Evolutionary conservation across 441 rosid species (phyloP), one percentile per base, ranked within the genome.

Genomic region (Gossypium schwendimanii): DNA sequence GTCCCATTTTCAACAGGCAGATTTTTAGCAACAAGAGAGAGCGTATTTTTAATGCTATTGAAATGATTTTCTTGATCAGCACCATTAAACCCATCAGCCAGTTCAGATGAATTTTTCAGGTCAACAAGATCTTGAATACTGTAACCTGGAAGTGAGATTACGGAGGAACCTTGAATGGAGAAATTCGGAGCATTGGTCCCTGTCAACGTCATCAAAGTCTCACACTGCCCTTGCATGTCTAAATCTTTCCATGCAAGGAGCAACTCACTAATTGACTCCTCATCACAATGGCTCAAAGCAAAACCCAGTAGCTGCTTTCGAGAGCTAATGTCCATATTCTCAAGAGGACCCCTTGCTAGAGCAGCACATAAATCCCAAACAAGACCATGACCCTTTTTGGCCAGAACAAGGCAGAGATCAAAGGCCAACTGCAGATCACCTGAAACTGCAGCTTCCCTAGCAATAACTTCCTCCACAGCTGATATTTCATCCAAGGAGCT

Each of bases 301-400:
- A 96, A 96, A 73, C 98, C 98, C 71, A 96, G 76, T 20, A 93
- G 81, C 73, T 87, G 86, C 81, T 96, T 96, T 73, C 98, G 85
- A 69, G 97, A 90, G 77, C 73, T 82, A 74, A 87, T 75, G 74
- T 91, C 98, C 92, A 96, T 93, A 79, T 87, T 85, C 71, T 91
- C 97, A 80, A 93, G 97, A 69, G 91, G 98, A 78, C 98, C 98
- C 79, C 97, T 93, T 57, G 98, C 99, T 74, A 96, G 92, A 81
- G 99, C 98, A 80, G 97, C 96, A 85, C 96, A 91, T 78, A 96
- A 84, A 81, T 96, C 99, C 99, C 99, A 96, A 82, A 93, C 80
- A 24, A 81, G 87, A 83, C 97, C 99, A 69, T 96, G 97, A 63
- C 99, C 99, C 76, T 96, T 93, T 78, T 80, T 96, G 41, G 92